These are phyloP conservation scores for Polyplosphaeria fusca DNA, from an alignment of 495 filamentous ascomycete genomes.

Conservation along the genomic window DNA sequence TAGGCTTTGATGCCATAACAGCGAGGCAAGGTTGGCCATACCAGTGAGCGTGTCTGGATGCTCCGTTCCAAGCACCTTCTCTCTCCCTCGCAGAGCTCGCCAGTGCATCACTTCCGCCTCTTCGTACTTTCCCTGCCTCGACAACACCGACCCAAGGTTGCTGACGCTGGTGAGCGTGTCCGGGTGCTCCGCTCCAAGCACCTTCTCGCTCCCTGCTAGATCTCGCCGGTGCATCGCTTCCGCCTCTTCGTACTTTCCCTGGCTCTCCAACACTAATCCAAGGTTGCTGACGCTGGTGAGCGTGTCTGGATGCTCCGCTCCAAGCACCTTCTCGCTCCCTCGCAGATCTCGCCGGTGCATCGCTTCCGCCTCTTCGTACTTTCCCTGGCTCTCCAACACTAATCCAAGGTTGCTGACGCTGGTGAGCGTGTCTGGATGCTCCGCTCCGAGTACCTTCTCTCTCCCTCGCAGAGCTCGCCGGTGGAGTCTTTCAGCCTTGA, in stretches of 20 bases:
- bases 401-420: conserved; percentile 7
- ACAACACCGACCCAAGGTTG: not conserved
- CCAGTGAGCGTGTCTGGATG: conserved; percentile 1
- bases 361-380: conserved; percentile 5
- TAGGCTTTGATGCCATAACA: not conserved
- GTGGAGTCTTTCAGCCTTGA: conserved; percentile 19
- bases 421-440: conserved; percentile 18
- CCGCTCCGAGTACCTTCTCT: conserved; percentile 5
- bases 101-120: not conserved
- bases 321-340: conserved; percentile 7
- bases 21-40: conserved; percentile 2
- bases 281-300: conserved; percentile 15
- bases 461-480: conserved; percentile 9
- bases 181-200: not conserved
- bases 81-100: not conserved
- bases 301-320: conserved; percentile 17
- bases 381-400: not conserved
- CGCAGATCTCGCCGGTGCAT: conserved; percentile 2
- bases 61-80: not conserved
- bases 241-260: conserved; percentile 3
- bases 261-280: not conserved
- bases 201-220: not conserved
- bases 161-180: not conserved
- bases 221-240: not conserved
- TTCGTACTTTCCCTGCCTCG: not conserved